Conservation (phyloP, 2,329 filamentous ascomycete species). For the Alternaria triticimaculans region DNA sequence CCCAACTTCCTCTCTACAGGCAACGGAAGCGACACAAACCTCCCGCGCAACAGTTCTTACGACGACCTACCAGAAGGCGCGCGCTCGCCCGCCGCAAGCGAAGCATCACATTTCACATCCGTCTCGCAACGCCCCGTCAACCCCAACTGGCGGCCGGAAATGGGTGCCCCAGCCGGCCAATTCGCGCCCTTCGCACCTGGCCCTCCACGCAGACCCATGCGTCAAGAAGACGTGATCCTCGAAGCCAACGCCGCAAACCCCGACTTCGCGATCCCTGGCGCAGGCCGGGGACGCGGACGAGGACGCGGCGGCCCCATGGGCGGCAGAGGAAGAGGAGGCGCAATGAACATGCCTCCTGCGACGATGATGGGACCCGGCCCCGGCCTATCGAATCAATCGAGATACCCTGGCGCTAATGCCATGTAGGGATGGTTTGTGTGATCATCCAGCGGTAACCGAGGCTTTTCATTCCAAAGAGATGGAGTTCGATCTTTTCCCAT, state of each 20-base stretch:
- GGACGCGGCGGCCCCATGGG: constrained; percentile 31
- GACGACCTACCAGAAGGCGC: constrained; percentile 69
- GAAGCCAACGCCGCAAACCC: constrained; percentile 70
- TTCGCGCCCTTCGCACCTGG: constrained; percentile 40
- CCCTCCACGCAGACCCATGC: constrained; percentile 37
- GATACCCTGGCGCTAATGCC: constrained; percentile 43
- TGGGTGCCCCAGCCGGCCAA: constrained; percentile 49
- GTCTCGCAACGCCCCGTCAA: constrained; percentile 89
- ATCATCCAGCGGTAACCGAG: background rate
- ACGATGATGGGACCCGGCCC: constrained; percentile 34
- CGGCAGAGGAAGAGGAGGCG: constrained; percentile 35
- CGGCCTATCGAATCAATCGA: constrained; percentile 38
- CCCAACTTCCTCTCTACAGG: constrained; percentile 33
- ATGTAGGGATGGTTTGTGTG: constrained; percentile 29
- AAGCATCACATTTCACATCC: constrained; percentile 86
- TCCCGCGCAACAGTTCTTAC: constrained; percentile 58
- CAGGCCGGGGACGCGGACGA: constrained; percentile 44
- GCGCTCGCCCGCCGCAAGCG: constrained; percentile 75
- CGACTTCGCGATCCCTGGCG: constrained; percentile 76
- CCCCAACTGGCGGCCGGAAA: constrained; percentile 75
- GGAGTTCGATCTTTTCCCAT: background rate
- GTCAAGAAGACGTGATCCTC: constrained; percentile 75
- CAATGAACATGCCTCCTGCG: constrained; percentile 33
- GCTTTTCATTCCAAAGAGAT: background rate
- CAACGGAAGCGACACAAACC: constrained; percentile 40